A percentile compares a stretch with the other conserved stretches of the same genome.
These are phyloP conservation scores for Usnea hakonensis DNA, from an alignment of 495 filamentous ascomycete species.

Conservation along the genomic window DNA sequence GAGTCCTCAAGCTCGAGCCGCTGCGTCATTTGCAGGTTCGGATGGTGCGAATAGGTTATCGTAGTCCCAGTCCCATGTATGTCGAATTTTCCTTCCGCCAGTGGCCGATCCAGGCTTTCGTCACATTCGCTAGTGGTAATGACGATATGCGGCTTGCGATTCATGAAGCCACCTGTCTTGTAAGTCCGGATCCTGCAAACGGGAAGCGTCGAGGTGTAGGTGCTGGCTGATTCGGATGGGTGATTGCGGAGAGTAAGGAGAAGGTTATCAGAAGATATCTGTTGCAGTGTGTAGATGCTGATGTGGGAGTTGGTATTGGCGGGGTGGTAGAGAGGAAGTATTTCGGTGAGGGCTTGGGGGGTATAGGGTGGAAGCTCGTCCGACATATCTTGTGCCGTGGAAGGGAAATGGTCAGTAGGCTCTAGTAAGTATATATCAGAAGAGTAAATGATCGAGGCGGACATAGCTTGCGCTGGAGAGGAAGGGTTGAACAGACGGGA, in stretches of 20 bases:
- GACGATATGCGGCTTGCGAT: constrained; percentile 19
- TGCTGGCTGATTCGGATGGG: constrained; percentile 12
- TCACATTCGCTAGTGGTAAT: constrained; percentile 9
- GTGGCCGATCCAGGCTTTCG: background rate
- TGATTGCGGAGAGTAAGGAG: constrained; percentile 42
- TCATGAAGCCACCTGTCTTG: constrained; percentile 31
- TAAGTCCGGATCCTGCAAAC: constrained; percentile 34
- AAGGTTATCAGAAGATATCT: constrained; percentile 59
- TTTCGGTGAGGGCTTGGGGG: constrained; percentile 39
- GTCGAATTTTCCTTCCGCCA: constrained; percentile 61
- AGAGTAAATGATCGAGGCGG: background rate
- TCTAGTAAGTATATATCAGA: background rate
- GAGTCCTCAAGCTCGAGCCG: constrained; percentile 85
- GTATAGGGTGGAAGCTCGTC: constrained; percentile 87
- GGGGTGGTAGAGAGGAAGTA: constrained; percentile 20
- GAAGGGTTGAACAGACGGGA: background rate
- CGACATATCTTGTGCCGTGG: constrained; percentile 47
- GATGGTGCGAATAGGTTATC: constrained; percentile 72
- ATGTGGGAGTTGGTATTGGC: constrained; percentile 5
- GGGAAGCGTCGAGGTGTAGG: background rate
- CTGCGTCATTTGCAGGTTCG: constrained; percentile 68
- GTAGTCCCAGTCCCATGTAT: constrained; percentile 82
- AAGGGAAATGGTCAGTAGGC: background rate
- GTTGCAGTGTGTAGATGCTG: constrained; percentile 74
- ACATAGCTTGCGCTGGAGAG: background rate